Conservation (phyloP, 1,284 basidiomycete genomes). For the Hymenochaete sp. region DNA sequence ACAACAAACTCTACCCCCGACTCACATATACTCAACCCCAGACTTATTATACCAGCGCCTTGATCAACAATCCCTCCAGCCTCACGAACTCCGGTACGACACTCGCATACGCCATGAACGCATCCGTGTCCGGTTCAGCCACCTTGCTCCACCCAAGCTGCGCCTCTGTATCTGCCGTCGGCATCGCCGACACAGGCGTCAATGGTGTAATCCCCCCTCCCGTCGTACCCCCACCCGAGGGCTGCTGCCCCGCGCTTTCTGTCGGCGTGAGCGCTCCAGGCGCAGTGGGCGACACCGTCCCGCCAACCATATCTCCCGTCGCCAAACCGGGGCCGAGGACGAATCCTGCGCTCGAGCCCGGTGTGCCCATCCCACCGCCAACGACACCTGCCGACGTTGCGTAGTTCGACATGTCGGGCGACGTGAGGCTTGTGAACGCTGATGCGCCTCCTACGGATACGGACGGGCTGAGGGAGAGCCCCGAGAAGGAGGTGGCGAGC, state of each 20-base stretch:
- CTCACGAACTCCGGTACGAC: conserved; percentile 77
- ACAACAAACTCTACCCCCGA: too few species aligned
- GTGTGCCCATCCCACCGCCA: background rate
- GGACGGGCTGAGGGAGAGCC: conserved; percentile 1
- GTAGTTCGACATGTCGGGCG: conserved; percentile 42
- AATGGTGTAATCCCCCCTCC: conserved; percentile 40
- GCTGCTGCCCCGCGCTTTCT: conserved; percentile 22
- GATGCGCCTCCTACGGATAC: conserved; percentile 18
- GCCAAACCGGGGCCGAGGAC: too few species aligned
- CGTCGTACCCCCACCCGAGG: conserved; percentile 13
- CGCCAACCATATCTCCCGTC: conserved; percentile 2
- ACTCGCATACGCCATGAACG: conserved; percentile 74
- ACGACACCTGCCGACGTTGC: background rate
- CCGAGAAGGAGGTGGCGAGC: conserved; percentile 21
- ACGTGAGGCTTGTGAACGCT: conserved; percentile 53
- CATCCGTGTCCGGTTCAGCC: conserved; percentile 71
- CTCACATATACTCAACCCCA: too few species aligned
- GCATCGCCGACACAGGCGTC: conserved; percentile 58
- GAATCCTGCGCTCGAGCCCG: too few species aligned
- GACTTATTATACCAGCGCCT: conserved; percentile 47
- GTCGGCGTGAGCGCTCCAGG: conserved; percentile 23
- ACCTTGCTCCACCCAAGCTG: conserved; percentile 72
- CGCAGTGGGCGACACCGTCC: conserved; percentile 3
- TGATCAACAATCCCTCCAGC: conserved; percentile 66
- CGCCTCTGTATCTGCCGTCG: conserved; percentile 59